phyloP scores from a whole-genome alignment of 352 stramenopile genomes.

The Pythium scleroteichum region DNA sequence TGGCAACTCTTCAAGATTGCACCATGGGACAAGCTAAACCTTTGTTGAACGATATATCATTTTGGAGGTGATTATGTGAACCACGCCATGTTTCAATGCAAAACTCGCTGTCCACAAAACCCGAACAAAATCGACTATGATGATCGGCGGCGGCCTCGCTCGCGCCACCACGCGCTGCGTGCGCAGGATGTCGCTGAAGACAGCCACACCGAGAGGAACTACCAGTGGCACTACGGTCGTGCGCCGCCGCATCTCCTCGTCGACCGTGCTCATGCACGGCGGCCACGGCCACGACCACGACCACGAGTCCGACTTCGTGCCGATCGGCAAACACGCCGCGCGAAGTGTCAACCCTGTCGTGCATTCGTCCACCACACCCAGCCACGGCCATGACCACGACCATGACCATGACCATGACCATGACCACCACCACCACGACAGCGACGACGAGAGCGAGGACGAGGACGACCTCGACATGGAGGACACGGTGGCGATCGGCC shows the following conservation, averaged over 20 bases:
- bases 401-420: slow-evolving; percentile 25
- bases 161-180: slow-evolving; percentile 14
- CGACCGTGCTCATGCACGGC: slow-evolving; percentile 28
- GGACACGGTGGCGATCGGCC: slow-evolving; percentile 93
- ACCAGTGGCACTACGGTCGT: neutral
- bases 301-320: slow-evolving; percentile 37
- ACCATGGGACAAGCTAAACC: too few relatives aligned
- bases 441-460: slow-evolving; percentile 38
- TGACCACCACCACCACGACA: slow-evolving; percentile 23
- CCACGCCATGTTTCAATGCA: slow-evolving; percentile 1
- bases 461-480: slow-evolving; percentile 91
- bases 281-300: slow-evolving; percentile 30
- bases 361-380: slow-evolving; percentile 7
- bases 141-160: slow-evolving; percentile 14
- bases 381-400: slow-evolving; percentile 17
- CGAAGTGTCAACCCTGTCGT: neutral
- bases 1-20: slow-evolving; percentile 31
- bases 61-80: slow-evolving; percentile 11
- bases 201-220: neutral
- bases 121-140: slow-evolving; percentile 7
- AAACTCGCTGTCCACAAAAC: neutral
- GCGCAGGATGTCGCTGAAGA: slow-evolving; percentile 3
- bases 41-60: too few relatives aligned
- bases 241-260: slow-evolving; percentile 34
- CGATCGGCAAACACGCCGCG: slow-evolving; percentile 22